Base-by-base conservation (phyloP, 2,329 filamentous ascomycete genomes). In the Xylaria sp. region DNA sequence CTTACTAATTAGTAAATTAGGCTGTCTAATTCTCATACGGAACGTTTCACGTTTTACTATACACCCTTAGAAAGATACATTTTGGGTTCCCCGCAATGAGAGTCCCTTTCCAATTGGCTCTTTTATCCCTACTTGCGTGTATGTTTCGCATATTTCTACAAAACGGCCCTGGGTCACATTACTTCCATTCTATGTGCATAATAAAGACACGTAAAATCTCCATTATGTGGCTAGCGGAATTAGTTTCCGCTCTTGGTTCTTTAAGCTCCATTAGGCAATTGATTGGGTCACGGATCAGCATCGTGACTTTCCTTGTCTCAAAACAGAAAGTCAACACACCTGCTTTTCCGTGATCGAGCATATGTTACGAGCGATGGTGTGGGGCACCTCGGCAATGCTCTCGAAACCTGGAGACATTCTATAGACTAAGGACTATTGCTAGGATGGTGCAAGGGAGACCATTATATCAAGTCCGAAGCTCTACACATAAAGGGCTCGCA, bases 341-440 rank as follows among this genome's bases (percentile, higher is more conserved):
- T 39, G 3, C 15, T 41, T 59, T 55, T 25, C 55, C 45, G 30
- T 6, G 25, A 45, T 30, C 30, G 41, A 58, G 46, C 53, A 66
- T 66, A 53, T 68, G 66, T 55, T 48, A 65, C 43, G 20, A 34
- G 43, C 25, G 18, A 66, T 20, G 23, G 39, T 58, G 66, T 59
- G 66, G 66, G 62, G 66, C 41, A 50, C 66, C 66, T 68, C 66
- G 66, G 66, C 63, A 65, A 43, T 57, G 43, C 18, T 36, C 20
- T 34, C 9, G 5, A 41, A 28, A 30, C 32, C n/a, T 25, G 20
- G 32, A 61, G n/a, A 28, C 9, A 30, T 4, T 28, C 39, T 48
- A 65, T 55, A 34, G 52, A 59, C 28, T 10, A 30, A 32, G 6
- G 36, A 39, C 18, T 62, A 65, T 46, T 65, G 48, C 57, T 28